A percentile compares a stretch with the other conserved stretches of the same genome.
These are phyloP conservation scores for Eimeria sp. DNA, from an alignment of 169 alveolate species.

Conservation along the genomic window DNA sequence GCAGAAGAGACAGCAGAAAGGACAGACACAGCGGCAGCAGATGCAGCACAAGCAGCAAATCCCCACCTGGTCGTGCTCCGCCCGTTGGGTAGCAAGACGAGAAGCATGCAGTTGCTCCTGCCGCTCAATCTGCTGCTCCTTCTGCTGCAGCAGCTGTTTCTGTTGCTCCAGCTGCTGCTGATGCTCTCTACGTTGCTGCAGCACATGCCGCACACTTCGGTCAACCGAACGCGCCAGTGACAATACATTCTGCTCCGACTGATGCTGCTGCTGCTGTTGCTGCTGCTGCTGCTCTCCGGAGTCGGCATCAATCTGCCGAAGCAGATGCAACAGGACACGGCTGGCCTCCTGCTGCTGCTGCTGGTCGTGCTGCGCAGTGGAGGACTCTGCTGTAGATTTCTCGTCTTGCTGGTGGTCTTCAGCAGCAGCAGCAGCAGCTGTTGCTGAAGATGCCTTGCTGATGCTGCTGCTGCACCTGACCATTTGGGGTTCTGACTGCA, in stretches of 20 bases:
- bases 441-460: not conserved
- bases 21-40: not conserved
- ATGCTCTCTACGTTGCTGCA: not conserved
- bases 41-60: not conserved
- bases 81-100: slow-evolving; percentile 22
- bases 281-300: slow-evolving; percentile 39
- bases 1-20: not conserved
- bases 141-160: not conserved
- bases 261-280: slow-evolving; percentile 2
- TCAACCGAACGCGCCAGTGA: not conserved
- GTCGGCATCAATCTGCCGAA: not conserved
- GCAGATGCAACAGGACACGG: not conserved
- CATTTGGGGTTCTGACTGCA: not conserved
- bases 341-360: slow-evolving; percentile 29
- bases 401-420: not conserved
- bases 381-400: not conserved
- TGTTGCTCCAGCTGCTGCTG: not conserved
- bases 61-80: slow-evolving; percentile 28
- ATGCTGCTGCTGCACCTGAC: not conserved
- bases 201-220: not conserved
- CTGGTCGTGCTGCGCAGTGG: not conserved
- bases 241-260: not conserved
- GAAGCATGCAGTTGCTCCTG: slow-evolving; percentile 22
- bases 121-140: not conserved
- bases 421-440: not conserved